Percentiles rank a stretch among this genome's conserved stretches.
Evolutionary conservation across 1,284 basidiomycete genomes (phyloP).

Genomic region (Tetrapyrgos nigripes): DNA sequence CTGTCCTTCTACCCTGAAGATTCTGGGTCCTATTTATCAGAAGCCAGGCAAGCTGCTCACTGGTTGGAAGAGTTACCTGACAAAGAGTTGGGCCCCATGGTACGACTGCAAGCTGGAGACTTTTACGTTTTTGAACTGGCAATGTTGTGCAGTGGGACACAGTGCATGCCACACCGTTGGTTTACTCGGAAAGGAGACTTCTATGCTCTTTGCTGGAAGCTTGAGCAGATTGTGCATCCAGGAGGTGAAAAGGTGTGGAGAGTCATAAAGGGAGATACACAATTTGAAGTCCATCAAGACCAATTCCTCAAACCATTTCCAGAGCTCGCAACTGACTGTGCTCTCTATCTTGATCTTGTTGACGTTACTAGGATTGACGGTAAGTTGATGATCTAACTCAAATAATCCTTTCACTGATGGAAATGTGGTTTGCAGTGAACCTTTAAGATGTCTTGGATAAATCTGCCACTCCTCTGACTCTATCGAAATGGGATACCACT

Average conservation of each 20-base stretch:
- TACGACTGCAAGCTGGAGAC: not conserved
- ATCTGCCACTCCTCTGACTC: not conserved
- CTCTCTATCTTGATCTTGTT: not conserved
- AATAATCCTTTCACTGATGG: not conserved
- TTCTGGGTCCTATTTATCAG: not conserved
- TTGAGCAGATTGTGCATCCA: not conserved
- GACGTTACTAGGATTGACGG: not conserved
- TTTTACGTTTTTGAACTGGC: conserved; percentile 10
- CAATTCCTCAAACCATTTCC: not conserved
- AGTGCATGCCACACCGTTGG: conserved; percentile 9
- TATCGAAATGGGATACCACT: not conserved
- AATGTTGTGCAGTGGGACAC: not conserved
- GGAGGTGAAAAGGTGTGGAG: conserved; percentile 6
- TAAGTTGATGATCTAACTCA: not conserved
- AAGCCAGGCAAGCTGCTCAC: conserved; percentile 12
- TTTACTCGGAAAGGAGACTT: not conserved
- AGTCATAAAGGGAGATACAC: not conserved
- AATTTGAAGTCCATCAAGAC: not conserved
- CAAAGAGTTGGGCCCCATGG: conserved; percentile 12
- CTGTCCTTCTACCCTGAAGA: conserved; percentile 21
- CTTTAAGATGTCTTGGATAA: not conserved
- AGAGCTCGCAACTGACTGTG: not conserved
- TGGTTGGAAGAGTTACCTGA: conserved; percentile 15
- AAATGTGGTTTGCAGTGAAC: not conserved
- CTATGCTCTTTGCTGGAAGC: conserved; percentile 4